Conservation (phyloP, 768 basidiomycete genomes). For the Pleurotus sapidus region DNA sequence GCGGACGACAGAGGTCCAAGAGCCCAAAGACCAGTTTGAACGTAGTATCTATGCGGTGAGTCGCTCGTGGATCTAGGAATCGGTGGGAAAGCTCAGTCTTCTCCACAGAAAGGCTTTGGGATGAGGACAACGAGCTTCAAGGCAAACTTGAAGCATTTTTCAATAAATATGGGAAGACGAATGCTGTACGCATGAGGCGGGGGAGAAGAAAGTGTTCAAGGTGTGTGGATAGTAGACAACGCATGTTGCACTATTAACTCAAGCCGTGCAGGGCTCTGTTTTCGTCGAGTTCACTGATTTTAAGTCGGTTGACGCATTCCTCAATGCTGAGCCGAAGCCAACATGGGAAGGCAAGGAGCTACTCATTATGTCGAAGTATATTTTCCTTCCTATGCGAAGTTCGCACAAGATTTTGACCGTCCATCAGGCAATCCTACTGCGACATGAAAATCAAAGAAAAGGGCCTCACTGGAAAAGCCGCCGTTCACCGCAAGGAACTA, state of each 20-base stretch:
- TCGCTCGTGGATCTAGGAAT: constrained; percentile 12
- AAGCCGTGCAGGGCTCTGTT: constrained; percentile 68
- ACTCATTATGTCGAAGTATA: constrained; percentile 85
- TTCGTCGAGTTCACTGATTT: constrained; percentile 86
- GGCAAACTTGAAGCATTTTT: constrained; percentile 78
- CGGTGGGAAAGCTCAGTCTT: not conserved
- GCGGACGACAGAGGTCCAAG: constrained; percentile 69
- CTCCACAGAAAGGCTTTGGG: constrained; percentile 83
- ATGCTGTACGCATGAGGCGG: constrained; percentile 86
- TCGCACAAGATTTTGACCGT: too few relatives aligned
- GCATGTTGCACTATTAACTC: not conserved
- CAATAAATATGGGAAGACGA: constrained; percentile 69
- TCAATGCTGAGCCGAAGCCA: constrained; percentile 80
- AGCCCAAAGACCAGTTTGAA: constrained; percentile 76
- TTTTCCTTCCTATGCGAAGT: not conserved
- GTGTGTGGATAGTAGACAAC: constrained; percentile 32
- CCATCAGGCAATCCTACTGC: constrained; percentile 74
- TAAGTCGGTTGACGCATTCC: constrained; percentile 66
- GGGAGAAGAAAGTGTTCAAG: constrained; percentile 85
- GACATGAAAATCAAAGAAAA: constrained; percentile 97
- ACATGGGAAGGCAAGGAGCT: constrained; percentile 75
- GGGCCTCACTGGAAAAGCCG: constrained; percentile 75
- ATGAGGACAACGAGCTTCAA: constrained; percentile 63
- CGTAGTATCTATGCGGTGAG: constrained; percentile 87
- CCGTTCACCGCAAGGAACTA: constrained; percentile 53